Conservation (phyloP, 2,329 filamentous ascomycete genomes). For the Thelonectria discophora region DNA sequence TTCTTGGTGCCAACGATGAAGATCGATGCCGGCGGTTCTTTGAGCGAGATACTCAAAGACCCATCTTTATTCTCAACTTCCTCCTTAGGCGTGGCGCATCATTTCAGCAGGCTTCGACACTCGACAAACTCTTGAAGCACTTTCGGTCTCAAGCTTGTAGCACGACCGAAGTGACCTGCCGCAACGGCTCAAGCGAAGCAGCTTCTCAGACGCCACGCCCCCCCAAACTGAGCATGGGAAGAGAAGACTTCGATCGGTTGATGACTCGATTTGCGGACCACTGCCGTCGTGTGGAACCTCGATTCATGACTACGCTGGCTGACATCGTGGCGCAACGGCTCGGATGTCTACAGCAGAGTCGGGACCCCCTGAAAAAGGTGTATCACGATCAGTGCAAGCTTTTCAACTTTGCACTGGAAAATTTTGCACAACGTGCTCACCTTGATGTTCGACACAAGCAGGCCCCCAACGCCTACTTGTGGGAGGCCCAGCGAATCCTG, state of each 20-base stretch:
- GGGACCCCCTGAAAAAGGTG: conserved; percentile 27
- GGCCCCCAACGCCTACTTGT: conserved; percentile 50
- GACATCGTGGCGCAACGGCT: conserved; percentile 43
- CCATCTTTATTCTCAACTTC: conserved; percentile 45
- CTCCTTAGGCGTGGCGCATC: conserved; percentile 41
- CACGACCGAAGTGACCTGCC: conserved; percentile 17
- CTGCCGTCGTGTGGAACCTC: conserved; percentile 46
- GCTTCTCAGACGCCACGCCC: conserved; percentile 16
- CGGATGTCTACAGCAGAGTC: conserved; percentile 27
- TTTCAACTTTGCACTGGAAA: conserved; percentile 44
- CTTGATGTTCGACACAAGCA: conserved; percentile 37
- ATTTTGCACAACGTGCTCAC: conserved; percentile 41
- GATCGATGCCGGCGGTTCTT: conserved; percentile 46
- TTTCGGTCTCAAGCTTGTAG: conserved; percentile 34
- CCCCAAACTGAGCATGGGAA: conserved; percentile 30
- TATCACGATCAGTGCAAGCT: conserved; percentile 44
- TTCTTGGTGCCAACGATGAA: conserved; percentile 44
- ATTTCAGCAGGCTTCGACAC: conserved; percentile 36
- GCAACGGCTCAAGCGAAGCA: not conserved
- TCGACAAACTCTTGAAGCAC: conserved; percentile 42
- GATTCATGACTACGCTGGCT: conserved; percentile 45
- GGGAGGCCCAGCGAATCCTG: conserved; percentile 66
- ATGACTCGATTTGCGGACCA: conserved; percentile 43
- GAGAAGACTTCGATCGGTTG: conserved; percentile 38
- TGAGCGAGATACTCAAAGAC: conserved; percentile 35